A percentile compares a stretch with the other conserved stretches of the same genome.
phyloP scores from a whole-genome alignment of 2,329 filamentous ascomycete species.

The Pseudocercospora fijiensis region DNA sequence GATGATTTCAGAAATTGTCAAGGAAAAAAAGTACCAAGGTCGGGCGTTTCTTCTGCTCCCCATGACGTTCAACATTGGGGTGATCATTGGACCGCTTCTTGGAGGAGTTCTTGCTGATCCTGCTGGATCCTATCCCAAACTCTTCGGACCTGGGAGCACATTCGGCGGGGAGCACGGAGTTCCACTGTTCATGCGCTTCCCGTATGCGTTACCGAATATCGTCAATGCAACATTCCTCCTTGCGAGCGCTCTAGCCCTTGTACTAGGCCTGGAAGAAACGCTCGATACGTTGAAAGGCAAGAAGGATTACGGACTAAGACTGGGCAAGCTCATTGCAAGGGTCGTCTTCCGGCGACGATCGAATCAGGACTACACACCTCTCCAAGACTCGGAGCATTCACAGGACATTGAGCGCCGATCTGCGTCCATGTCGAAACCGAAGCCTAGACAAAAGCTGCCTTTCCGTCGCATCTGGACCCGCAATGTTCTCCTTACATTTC shows the following conservation, averaged over 20 bases:
- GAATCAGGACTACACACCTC: constrained; percentile 34
- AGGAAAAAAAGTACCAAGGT: constrained; percentile 61
- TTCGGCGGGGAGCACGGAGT: constrained; percentile 60
- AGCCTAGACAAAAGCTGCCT: constrained; percentile 41
- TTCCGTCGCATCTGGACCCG: constrained; percentile 50
- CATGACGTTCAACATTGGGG: constrained; percentile 66
- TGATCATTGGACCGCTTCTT: constrained; percentile 52
- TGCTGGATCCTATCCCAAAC: constrained; percentile 57
- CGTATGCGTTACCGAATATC: constrained; percentile 69
- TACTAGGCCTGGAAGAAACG: constrained; percentile 66
- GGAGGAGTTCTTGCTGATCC: constrained; percentile 70
- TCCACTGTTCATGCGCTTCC: constrained; percentile 63
- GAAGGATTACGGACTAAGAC: constrained; percentile 43
- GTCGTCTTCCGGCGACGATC: constrained; percentile 35
- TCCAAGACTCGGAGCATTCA: constrained; percentile 34
- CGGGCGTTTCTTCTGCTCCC: constrained; percentile 60
- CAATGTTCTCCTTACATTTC: constrained; percentile 47
- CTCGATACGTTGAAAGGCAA: constrained; percentile 44
- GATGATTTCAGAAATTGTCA: constrained; percentile 70
- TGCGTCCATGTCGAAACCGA: neutral
- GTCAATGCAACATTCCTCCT: constrained; percentile 63
- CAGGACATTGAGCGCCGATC: constrained; percentile 28
- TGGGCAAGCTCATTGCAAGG: constrained; percentile 42
- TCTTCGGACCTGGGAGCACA: constrained; percentile 61
- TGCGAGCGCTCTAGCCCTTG: constrained; percentile 54